Conservation (phyloP, 192 early-diverging fungal genomes). For the Chytriomyces sp. region DNA sequence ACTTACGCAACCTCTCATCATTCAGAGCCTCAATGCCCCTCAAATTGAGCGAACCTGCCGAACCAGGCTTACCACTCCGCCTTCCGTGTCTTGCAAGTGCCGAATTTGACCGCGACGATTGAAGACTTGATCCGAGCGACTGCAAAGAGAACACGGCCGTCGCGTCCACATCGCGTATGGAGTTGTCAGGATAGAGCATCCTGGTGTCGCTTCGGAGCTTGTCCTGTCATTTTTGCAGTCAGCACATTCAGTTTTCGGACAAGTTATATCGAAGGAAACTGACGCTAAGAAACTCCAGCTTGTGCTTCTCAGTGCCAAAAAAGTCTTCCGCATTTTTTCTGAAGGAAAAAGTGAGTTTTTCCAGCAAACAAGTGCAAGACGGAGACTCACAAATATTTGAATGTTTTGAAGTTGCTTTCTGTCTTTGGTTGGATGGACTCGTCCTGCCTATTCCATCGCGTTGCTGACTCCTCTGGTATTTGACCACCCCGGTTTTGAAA, state of each 20-base stretch:
- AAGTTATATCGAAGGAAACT: background rate
- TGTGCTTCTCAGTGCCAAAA: constrained; percentile 9
- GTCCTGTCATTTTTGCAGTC: background rate
- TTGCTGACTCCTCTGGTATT: too few relatives aligned
- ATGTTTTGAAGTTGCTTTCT: too few relatives aligned
- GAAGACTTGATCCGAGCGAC: constrained; percentile 12
- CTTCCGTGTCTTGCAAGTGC: constrained; percentile 16
- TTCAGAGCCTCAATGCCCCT: constrained; percentile 28
- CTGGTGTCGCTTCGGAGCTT: constrained; percentile 7
- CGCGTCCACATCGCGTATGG: background rate
- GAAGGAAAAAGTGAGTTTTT: background rate
- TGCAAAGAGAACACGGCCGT: background rate
- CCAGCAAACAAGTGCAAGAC: too few relatives aligned
- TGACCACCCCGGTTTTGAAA: background rate
- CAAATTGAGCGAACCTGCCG: constrained; percentile 18
- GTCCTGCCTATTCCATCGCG: too few relatives aligned
- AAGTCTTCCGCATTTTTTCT: constrained; percentile 4
- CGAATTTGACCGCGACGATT: constrained; percentile 20
- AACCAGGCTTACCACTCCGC: background rate
- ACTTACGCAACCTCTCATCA: constrained; percentile 22
- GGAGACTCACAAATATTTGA: too few relatives aligned
- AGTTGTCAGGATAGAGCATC: constrained; percentile 10
- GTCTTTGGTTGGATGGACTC: too few relatives aligned
- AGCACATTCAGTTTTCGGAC: background rate
- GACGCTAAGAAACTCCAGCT: background rate